phyloP scores from a whole-genome alignment of 495 filamentous ascomycete genomes.

The Pseudevernia furfuracea region DNA sequence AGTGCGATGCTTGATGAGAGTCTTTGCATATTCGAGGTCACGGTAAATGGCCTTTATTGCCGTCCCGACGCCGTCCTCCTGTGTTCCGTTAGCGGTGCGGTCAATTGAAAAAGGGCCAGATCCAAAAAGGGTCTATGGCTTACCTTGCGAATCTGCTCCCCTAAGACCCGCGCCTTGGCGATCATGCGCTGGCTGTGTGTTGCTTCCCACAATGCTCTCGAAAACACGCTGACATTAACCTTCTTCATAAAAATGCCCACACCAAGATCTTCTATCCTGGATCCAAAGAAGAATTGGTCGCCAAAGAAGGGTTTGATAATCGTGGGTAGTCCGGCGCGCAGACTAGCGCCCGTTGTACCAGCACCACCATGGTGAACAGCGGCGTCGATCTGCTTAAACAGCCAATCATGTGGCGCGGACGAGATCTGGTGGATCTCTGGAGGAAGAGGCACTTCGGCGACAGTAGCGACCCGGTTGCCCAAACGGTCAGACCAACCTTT shows the following conservation, averaged over 20 bases:
- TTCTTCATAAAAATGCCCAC: conserved; percentile 87
- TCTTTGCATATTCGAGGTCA: conserved; percentile 91
- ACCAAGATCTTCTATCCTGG: conserved; percentile 80
- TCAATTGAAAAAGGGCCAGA: conserved; percentile 8
- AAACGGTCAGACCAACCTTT: conserved; percentile 99
- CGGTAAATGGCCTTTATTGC: conserved; percentile 92
- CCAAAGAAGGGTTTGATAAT: conserved; percentile 97
- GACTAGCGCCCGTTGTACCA: conserved; percentile 89
- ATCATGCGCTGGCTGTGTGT: conserved; percentile 87
- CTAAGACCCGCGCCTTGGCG: conserved; percentile 68
- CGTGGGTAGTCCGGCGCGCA: conserved; percentile 86
- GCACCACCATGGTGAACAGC: conserved; percentile 92
- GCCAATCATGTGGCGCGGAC: conserved; percentile 91
- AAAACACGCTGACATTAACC: conserved; percentile 74
- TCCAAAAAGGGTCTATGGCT: conserved; percentile 26
- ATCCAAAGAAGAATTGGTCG: conserved; percentile 94
- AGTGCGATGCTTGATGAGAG: conserved; percentile 62
- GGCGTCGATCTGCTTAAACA: conserved; percentile 90
- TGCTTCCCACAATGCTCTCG: conserved; percentile 83
- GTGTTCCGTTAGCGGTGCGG: conserved; percentile 18
- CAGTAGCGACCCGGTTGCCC: conserved; percentile 48
- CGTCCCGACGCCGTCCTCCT: conserved; percentile 84
- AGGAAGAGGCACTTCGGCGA: conserved; percentile 65
- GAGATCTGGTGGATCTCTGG: conserved; percentile 79
- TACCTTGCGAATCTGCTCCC: conserved; percentile 80